phyloP scores from a whole-genome alignment of 2,329 filamentous ascomycete species.

The Cladophialophora immunda region DNA sequence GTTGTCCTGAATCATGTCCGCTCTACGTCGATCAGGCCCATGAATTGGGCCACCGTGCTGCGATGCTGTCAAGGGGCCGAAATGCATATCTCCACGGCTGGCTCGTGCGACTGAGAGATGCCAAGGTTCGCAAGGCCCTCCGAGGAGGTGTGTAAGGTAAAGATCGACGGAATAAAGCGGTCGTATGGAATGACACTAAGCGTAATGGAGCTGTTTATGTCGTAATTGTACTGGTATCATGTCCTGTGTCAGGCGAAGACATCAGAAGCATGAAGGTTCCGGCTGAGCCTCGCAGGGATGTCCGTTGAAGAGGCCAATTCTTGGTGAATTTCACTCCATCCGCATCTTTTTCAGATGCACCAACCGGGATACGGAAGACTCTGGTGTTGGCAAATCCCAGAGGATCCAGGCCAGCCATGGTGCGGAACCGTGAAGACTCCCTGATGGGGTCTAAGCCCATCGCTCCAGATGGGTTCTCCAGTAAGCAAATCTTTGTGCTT shows the following conservation, averaged over 20 bases:
- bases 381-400: constrained; percentile 74
- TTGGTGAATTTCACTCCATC: constrained; percentile 55
- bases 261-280: too few species aligned
- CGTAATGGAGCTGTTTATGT: constrained; percentile 78
- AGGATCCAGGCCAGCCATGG: constrained; percentile 76
- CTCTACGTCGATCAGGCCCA: constrained; percentile 67
- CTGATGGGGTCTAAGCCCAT: constrained; percentile 77
- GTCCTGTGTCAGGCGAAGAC: constrained; percentile 82
- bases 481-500: constrained; percentile 74
- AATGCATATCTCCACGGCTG: constrained; percentile 68
- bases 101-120: constrained; percentile 71
- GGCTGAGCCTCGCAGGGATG: too few species aligned
- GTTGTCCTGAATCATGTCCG: constrained; percentile 66
- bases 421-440: constrained; percentile 76
- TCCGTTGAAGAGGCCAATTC: too few species aligned
- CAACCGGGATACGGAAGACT: constrained; percentile 78
- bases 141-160: constrained; percentile 69
- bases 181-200: constrained; percentile 77
- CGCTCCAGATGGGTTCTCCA: constrained; percentile 70
- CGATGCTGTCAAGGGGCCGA: constrained; percentile 71
- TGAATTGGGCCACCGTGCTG: constrained; percentile 62
- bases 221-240: constrained; percentile 84
- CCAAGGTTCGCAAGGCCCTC: constrained; percentile 72
- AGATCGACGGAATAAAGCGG: constrained; percentile 80
- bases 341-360: constrained; percentile 65